phyloP scores from a whole-genome alignment of 805 yeast genomes.

The Suhomyces sp. region DNA sequence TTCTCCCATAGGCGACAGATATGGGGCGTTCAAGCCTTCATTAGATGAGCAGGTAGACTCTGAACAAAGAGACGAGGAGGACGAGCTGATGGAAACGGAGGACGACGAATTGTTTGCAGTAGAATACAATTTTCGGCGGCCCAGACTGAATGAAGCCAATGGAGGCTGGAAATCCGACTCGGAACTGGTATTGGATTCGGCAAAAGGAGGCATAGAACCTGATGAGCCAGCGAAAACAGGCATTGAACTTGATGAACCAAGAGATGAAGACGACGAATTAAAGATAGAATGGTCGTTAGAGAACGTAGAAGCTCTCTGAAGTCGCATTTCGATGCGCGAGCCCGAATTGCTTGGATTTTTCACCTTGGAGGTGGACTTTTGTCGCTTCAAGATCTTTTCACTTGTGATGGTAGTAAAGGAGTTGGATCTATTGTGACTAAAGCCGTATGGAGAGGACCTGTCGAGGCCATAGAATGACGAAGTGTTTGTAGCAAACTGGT shows the following conservation, averaged over 20 bases:
- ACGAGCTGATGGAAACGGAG: constrained; percentile 29
- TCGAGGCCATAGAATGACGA: constrained; percentile 12
- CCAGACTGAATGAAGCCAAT: constrained; percentile 19
- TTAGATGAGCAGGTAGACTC: constrained; percentile 28
- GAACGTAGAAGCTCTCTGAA: constrained; percentile 26
- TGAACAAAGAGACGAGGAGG: constrained; percentile 25
- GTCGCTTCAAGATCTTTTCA: constrained; percentile 32
- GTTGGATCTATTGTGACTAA: constrained; percentile 22
- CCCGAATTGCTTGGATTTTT: constrained; percentile 6
- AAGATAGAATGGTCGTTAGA: constrained; percentile 21
- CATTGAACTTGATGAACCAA: constrained; percentile 8
- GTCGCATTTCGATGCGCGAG: constrained; percentile 9
- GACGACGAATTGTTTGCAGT: constrained; percentile 18
- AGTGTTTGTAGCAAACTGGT: constrained; percentile 7
- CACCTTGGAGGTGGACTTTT: constrained; percentile 18
- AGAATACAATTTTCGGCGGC: constrained; percentile 16
- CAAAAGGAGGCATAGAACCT: too few relatives aligned
- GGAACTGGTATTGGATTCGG: constrained; percentile 2
- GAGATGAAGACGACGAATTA: constrained; percentile 4
- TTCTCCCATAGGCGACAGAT: constrained; percentile 24
- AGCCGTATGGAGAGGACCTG: constrained; percentile 22
- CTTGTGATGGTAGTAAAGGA: constrained; percentile 30
- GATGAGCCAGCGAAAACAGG: constrained; percentile 4
- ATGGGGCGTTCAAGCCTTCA: constrained; percentile 29
- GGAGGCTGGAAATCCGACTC: constrained; percentile 30